Evolutionary conservation across 192 early-diverging fungal species (phyloP).

Genomic region (Backusella psychrophila): DNA sequence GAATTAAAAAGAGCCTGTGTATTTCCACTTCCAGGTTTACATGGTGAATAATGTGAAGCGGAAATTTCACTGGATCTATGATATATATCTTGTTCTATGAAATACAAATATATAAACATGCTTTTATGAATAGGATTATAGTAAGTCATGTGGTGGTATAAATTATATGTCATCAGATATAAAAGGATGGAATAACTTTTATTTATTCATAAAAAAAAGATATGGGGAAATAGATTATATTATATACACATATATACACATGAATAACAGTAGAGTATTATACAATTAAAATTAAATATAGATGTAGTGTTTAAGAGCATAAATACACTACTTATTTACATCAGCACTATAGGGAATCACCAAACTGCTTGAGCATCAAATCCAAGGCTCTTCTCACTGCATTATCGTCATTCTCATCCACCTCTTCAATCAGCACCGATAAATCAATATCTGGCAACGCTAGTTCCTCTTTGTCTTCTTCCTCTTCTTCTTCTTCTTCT

Average conservation of each 20-base stretch:
- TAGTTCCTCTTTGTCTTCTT: neutral
- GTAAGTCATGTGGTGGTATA: too few species aligned
- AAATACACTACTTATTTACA: neutral
- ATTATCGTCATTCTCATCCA: slow-evolving; percentile 7
- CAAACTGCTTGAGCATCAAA: slow-evolving; percentile 12
- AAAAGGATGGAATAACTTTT: neutral
- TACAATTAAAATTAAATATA: neutral
- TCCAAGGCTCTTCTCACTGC: slow-evolving; percentile 5
- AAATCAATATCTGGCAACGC: neutral
- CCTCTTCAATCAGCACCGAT: neutral
- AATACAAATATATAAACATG: too few species aligned
- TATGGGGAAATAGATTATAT: too few species aligned
- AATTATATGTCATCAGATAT: too few species aligned
- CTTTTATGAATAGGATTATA: too few species aligned
- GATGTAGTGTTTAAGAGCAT: too few species aligned
- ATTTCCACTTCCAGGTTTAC: too few species aligned
- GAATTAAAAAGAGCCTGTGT: too few species aligned
- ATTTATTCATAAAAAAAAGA: neutral
- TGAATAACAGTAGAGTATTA: neutral
- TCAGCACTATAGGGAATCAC: neutral
- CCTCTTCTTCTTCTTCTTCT: neutral
- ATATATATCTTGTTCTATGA: too few species aligned
- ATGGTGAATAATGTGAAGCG: too few species aligned
- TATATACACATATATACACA: neutral
- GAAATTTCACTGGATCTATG: too few species aligned